Conservation (phyloP, 805 yeast species). For the Zygoascus tannicola region DNA sequence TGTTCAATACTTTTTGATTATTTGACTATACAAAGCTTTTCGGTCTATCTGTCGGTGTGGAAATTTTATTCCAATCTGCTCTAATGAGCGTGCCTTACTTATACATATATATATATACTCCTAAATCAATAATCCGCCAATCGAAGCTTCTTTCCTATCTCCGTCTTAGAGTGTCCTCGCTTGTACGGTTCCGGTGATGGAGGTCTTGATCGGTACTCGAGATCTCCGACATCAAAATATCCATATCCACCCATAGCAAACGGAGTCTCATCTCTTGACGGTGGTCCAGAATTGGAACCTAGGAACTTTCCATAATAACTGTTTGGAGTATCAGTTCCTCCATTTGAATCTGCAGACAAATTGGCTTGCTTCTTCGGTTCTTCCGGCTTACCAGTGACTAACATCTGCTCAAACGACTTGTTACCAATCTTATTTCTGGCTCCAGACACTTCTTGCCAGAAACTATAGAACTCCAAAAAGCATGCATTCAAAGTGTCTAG, state of each 20-base stretch:
- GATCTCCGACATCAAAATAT: conserved; percentile 67
- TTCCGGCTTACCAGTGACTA: neutral
- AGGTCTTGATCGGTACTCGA: conserved; percentile 51
- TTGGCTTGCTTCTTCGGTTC: neutral
- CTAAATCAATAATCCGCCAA: conserved; percentile 46
- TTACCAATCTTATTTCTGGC: conserved; percentile 9
- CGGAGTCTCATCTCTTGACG: conserved; percentile 13
- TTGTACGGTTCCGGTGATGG: conserved; percentile 47
- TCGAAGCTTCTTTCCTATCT: conserved; percentile 56
- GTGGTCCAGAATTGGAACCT: conserved; percentile 8
- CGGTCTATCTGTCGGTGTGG: too few relatives aligned
- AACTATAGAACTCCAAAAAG: conserved; percentile 46
- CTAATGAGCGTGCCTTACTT: too few relatives aligned
- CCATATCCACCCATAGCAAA: conserved; percentile 74
- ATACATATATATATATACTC: too few relatives aligned
- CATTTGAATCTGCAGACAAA: neutral
- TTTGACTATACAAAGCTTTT: too few relatives aligned
- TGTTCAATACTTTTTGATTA: too few relatives aligned
- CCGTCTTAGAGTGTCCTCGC: conserved; percentile 37
- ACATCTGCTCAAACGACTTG: conserved; percentile 16
- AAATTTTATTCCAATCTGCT: too few relatives aligned
- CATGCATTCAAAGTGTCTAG: conserved; percentile 58
- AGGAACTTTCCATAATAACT: conserved; percentile 4
- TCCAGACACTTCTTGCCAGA: conserved; percentile 22
- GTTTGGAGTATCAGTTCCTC: conserved; percentile 1